These are phyloP conservation scores for Coriaria nepalensis DNA, from an alignment of 306 rosid species.

Conservation along the genomic window DNA sequence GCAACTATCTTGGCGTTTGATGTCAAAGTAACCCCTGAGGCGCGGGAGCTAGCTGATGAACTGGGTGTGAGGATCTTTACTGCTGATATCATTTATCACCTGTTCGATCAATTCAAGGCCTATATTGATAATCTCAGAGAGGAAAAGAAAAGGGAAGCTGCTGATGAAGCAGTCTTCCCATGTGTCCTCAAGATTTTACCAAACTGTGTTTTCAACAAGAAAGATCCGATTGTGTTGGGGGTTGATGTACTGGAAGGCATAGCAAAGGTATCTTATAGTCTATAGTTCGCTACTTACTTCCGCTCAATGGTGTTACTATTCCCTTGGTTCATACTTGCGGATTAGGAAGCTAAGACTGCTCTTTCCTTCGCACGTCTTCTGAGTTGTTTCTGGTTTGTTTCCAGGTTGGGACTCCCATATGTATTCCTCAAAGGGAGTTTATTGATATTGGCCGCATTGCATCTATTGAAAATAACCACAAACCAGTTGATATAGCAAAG, in stretches of 20 bases:
- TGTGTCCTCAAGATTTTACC: slow-evolving; percentile 70
- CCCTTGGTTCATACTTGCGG: neutral
- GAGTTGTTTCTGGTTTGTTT: slow-evolving; percentile 13
- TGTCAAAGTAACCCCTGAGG: slow-evolving; percentile 92
- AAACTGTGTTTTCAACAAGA: slow-evolving; percentile 79
- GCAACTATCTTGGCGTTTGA: slow-evolving; percentile 91
- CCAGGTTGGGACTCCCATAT: slow-evolving; percentile 90
- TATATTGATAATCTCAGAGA: slow-evolving; percentile 80
- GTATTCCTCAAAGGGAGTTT: slow-evolving; percentile 77
- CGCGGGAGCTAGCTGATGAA: slow-evolving; percentile 79
- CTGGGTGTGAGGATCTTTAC: slow-evolving; percentile 70
- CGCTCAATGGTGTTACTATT: slow-evolving; percentile 1
- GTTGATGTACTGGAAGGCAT: slow-evolving; percentile 88
- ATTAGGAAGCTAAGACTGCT: too few species aligned
- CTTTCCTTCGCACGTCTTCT: slow-evolving; percentile 1
- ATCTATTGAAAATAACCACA: slow-evolving; percentile 79
- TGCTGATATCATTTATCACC: slow-evolving; percentile 90
- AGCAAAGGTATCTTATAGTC: slow-evolving; percentile 43
- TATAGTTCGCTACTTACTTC: neutral
- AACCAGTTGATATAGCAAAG: slow-evolving; percentile 81
- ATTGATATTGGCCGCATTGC: slow-evolving; percentile 78
- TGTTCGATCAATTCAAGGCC: slow-evolving; percentile 86
- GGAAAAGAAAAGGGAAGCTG: slow-evolving; percentile 85
- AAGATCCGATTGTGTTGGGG: slow-evolving; percentile 96
- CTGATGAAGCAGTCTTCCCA: slow-evolving; percentile 93